phyloP scores from a whole-genome alignment of 2,329 filamentous ascomycete genomes.

The Aspergillus hiratsukae region DNA sequence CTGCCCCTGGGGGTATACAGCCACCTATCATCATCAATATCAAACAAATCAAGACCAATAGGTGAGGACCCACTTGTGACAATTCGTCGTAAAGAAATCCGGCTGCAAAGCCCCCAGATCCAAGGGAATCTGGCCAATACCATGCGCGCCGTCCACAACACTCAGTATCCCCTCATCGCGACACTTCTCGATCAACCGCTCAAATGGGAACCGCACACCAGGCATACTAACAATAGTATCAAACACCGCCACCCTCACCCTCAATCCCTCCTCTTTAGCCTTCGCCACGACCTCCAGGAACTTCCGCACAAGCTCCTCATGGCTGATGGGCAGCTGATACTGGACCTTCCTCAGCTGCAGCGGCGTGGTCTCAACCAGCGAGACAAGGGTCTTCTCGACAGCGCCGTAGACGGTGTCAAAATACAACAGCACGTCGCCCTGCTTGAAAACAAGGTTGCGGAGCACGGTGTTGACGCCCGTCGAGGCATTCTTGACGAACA shows the following conservation, averaged over 20 bases:
- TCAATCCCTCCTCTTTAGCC: conserved; percentile 55
- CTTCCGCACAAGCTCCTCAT: conserved; percentile 58
- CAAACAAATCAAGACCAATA: background rate
- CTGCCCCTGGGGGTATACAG: conserved; percentile 74
- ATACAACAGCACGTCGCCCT: conserved; percentile 68
- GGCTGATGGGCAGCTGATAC: conserved; percentile 65
- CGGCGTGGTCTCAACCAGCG: conserved; percentile 63
- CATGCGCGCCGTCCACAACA: conserved; percentile 79
- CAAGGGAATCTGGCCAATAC: conserved; percentile 71
- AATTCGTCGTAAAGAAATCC: conserved; percentile 84
- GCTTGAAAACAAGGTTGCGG: conserved; percentile 64
- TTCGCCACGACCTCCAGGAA: conserved; percentile 58
- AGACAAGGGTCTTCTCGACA: conserved; percentile 70
- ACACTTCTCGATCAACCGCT: conserved; percentile 61
- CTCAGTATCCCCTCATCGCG: conserved; percentile 64
- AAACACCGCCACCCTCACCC: conserved; percentile 65
- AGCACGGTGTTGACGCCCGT: conserved; percentile 67
- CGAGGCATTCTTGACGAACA: conserved; percentile 79
- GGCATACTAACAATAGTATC: conserved; percentile 78
- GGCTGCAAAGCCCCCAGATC: conserved; percentile 64
- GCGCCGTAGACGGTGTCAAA: conserved; percentile 76
- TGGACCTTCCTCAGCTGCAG: conserved; percentile 51
- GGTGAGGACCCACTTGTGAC: conserved; percentile 58
- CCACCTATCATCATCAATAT: conserved; percentile 54
- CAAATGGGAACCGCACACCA: conserved; percentile 74